A percentile compares a stretch with the other conserved stretches of the same genome.
Evolutionary conservation across 306 rosid genomes (phyloP).

Genomic region (Inga leiocalycina): DNA sequence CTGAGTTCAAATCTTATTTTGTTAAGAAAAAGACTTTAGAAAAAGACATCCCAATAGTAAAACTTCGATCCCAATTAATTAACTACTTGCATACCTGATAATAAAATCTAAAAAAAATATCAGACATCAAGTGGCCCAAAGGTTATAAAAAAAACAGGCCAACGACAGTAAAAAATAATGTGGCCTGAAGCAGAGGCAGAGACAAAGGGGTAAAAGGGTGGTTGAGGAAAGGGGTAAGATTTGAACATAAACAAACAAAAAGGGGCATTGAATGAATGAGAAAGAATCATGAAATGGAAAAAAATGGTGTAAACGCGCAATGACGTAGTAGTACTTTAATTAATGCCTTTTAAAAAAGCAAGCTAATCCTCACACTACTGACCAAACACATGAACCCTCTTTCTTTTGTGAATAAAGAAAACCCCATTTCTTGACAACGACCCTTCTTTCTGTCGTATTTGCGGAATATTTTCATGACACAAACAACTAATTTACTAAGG

Average conservation of each 20-base stretch:
- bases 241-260: slow-evolving; percentile 22
- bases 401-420: slow-evolving; percentile 51
- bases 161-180: too few species aligned
- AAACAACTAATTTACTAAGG: slow-evolving; percentile 56
- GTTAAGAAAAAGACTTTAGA: too few species aligned
- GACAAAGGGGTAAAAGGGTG: slow-evolving; percentile 7
- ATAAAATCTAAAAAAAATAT: too few species aligned
- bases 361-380: slow-evolving; percentile 1
- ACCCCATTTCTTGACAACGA: slow-evolving; percentile 59
- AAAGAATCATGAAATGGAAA: slow-evolving; percentile 30
- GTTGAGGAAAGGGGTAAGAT: neutral
- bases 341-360: slow-evolving; percentile 23
- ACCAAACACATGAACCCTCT: slow-evolving; percentile 46
- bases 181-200: too few species aligned
- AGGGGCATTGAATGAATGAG: slow-evolving; percentile 37
- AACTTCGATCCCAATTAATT: too few species aligned
- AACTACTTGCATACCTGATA: too few species aligned
- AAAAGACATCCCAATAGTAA: too few species aligned
- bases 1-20: too few species aligned
- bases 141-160: too few species aligned
- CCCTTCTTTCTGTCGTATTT: slow-evolving; percentile 51
- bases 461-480: slow-evolving; percentile 54
- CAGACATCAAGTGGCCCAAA: too few species aligned
- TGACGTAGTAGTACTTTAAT: slow-evolving; percentile 35
- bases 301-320: slow-evolving; percentile 51